A percentile compares a stretch with the other conserved stretches of the same genome.
phyloP scores from a whole-genome alignment of 2,329 filamentous ascomycete genomes.

The Zymoseptoria passerinii region DNA sequence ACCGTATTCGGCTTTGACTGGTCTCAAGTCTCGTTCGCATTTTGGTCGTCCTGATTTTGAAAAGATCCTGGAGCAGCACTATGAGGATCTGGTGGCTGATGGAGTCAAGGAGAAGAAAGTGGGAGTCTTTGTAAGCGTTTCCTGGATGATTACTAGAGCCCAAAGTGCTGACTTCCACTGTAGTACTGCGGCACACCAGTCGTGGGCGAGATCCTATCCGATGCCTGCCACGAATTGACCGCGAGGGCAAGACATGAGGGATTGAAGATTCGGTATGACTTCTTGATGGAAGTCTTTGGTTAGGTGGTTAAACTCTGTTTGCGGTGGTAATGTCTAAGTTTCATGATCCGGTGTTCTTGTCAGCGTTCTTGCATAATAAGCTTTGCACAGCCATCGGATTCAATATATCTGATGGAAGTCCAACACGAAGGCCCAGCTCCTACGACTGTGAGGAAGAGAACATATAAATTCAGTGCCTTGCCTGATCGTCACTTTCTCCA shows the following conservation, averaged over 20 bases:
- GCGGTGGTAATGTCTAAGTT: neutral
- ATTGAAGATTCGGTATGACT: constrained; percentile 47
- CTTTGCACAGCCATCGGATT: neutral
- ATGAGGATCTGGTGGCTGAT: constrained; percentile 43
- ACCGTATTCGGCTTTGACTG: constrained; percentile 47
- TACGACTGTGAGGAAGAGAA: neutral
- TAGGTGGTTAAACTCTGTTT: neutral
- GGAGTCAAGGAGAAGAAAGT: constrained; percentile 37
- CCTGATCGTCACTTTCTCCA: constrained; percentile 45
- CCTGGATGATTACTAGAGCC: neutral
- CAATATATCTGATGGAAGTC: too few relatives aligned
- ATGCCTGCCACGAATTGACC: constrained; percentile 46
- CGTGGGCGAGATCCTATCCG: constrained; percentile 49
- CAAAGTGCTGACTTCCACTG: neutral
- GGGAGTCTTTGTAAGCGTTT: constrained; percentile 38
- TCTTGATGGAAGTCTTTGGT: constrained; percentile 52
- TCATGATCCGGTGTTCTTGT: neutral
- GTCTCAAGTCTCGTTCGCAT: constrained; percentile 45
- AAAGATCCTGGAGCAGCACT: constrained; percentile 46
- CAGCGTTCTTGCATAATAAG: neutral
- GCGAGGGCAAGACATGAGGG: constrained; percentile 45
- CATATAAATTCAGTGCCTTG: neutral
- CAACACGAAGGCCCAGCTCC: neutral
- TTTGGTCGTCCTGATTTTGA: constrained; percentile 50
- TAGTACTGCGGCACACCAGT: constrained; percentile 47